A percentile compares a stretch with the other conserved stretches of the same genome.
These are phyloP conservation scores for Acanthamoeba castellanii DNA, from an alignment of 208 protist species.

Conservation along the genomic window DNA sequence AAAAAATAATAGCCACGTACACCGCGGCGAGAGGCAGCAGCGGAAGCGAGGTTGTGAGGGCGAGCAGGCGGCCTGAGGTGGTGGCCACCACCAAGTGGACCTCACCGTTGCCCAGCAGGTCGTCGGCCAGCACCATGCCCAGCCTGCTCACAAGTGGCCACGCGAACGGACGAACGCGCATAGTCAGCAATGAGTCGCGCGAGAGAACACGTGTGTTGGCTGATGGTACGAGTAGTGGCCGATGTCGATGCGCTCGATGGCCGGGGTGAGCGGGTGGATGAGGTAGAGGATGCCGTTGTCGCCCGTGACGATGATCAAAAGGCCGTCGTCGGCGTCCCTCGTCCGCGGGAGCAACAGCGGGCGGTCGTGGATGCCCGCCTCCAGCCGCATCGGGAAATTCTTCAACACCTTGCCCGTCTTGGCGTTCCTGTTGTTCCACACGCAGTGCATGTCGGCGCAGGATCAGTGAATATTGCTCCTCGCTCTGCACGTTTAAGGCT, in stretches of 20 bases:
- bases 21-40: neutral
- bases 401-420: neutral
- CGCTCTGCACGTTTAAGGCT: too few species aligned
- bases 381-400: constrained; percentile 28
- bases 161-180: neutral
- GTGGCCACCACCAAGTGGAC: constrained; percentile 92
- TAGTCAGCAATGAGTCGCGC: neutral
- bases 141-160: neutral
- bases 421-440: neutral
- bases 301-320: constrained; percentile 4
- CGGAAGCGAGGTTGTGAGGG: neutral
- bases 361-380: neutral
- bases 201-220: neutral
- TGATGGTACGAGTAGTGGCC: constrained; percentile 27
- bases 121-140: constrained; percentile 91
- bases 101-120: constrained; percentile 93
- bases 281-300: constrained; percentile 10
- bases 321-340: neutral
- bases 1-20: neutral
- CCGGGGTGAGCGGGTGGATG: neutral
- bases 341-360: constrained; percentile 19
- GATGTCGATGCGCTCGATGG: constrained; percentile 35
- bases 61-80: neutral
- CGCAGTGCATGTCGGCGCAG: too few species aligned
- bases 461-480: too few species aligned